A percentile compares a stretch with the other conserved stretches of the same genome.
Conservation (phyloP, 2,329 filamentous ascomycete genomes). For the Penicillium oxalicum region DNA sequence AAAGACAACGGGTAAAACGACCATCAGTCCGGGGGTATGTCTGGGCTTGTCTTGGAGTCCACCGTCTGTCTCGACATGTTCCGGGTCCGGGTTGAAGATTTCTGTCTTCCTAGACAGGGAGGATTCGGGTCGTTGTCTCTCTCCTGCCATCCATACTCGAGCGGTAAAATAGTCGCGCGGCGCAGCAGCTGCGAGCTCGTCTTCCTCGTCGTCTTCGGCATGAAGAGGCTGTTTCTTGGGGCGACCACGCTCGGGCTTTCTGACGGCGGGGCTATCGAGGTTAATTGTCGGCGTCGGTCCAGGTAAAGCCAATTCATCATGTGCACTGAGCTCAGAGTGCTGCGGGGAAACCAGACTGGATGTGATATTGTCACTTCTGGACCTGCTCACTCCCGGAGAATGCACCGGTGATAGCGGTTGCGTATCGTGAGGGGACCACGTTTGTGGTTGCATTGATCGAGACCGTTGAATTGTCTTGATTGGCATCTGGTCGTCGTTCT, state of each 20-base stretch:
- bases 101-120: constrained; percentile 11
- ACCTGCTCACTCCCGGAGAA: constrained; percentile 20
- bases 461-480: constrained; percentile 17
- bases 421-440: constrained; percentile 37
- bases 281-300: constrained; percentile 16
- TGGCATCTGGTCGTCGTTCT: not conserved
- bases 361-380: constrained; percentile 19
- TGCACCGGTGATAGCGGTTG: constrained; percentile 35
- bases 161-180: constrained; percentile 3
- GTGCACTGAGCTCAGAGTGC: constrained; percentile 18
- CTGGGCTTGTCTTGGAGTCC: not conserved
- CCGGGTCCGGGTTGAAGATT: not conserved
- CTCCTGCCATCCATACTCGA: constrained; percentile 5
- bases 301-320: constrained; percentile 26
- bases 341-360: constrained; percentile 8
- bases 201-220: constrained; percentile 22
- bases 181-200: constrained; percentile 19
- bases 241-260: constrained; percentile 24
- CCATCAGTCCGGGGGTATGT: not conserved
- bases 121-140: constrained; percentile 18
- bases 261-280: constrained; percentile 18
- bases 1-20: not conserved
- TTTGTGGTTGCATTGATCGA: constrained; percentile 22
- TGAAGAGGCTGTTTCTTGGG: constrained; percentile 26
- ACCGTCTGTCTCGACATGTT: constrained; percentile 1